Conservation (phyloP, 768 basidiomycete species). For the Tulasnella sp. region DNA sequence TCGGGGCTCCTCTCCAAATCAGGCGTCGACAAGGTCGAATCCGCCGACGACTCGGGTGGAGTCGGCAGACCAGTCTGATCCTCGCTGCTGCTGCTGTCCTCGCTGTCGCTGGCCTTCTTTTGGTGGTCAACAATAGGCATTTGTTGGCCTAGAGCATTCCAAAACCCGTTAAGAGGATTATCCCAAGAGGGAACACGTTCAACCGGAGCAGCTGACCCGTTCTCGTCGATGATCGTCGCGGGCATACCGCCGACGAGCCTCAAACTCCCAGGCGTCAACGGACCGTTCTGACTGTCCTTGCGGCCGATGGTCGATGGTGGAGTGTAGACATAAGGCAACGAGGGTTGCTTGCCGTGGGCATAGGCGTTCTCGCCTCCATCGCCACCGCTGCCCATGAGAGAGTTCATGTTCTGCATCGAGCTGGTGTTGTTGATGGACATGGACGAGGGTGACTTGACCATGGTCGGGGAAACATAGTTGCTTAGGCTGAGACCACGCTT, state of each 20-base stretch:
- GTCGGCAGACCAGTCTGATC: neutral
- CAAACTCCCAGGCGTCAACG: slow-evolving; percentile 21
- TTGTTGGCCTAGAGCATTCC: slow-evolving; percentile 9
- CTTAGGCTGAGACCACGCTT: slow-evolving; percentile 21
- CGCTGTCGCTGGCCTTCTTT: neutral
- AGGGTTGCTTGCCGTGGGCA: neutral
- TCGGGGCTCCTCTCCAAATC: slow-evolving; percentile 27
- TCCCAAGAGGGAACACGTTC: slow-evolving; percentile 11
- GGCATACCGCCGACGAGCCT: slow-evolving; percentile 28
- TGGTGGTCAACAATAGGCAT: neutral
- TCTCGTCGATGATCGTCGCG: slow-evolving; percentile 28
- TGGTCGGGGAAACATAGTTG: slow-evolving; percentile 17
- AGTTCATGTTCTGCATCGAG: slow-evolving; percentile 24
- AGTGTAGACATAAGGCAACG: neutral
- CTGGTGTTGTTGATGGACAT: neutral
- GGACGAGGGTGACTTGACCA: slow-evolving; percentile 18
- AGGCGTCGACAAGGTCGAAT: slow-evolving; percentile 17
- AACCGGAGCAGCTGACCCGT: neutral
- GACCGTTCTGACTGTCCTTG: slow-evolving; percentile 1
- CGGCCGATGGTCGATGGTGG: neutral
- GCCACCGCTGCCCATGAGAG: neutral
- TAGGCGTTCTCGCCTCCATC: slow-evolving; percentile 16
- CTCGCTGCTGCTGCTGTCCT: slow-evolving; percentile 2
- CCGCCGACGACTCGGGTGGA: slow-evolving; percentile 18
- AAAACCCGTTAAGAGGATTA: slow-evolving; percentile 6